A percentile compares a stretch with the other conserved stretches of the same genome.
phyloP scores from a whole-genome alignment of 2,329 filamentous ascomycete species.

The Tothia fuscella region DNA sequence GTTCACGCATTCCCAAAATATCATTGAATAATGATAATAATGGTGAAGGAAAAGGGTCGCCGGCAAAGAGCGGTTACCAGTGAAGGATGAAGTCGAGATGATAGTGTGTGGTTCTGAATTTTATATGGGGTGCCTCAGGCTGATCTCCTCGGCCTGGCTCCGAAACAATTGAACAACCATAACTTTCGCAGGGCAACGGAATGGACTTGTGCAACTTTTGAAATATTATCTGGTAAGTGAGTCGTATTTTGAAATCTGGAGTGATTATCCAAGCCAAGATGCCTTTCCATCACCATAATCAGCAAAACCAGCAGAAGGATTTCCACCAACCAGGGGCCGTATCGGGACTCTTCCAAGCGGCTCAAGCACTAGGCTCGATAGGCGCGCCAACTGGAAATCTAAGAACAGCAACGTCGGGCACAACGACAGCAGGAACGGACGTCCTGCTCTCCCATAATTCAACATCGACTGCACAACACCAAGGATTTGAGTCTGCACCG shows the following conservation, averaged over 20 bases:
- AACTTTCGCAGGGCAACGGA: not conserved
- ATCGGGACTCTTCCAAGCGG: conserved; percentile 33
- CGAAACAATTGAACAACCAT: not conserved
- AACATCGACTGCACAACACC: not conserved
- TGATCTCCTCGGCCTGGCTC: not conserved
- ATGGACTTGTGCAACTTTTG: not conserved
- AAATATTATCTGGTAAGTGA: too few relatives aligned
- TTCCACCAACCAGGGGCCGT: conserved; percentile 22
- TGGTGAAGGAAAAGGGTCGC: too few relatives aligned
- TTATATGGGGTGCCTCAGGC: not conserved
- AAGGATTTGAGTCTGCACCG: not conserved
- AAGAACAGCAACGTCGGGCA: conserved; percentile 26
- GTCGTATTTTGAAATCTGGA: too few relatives aligned
- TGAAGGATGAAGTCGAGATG: not conserved
- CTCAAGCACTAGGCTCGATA: conserved; percentile 35
- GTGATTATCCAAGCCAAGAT: not conserved
- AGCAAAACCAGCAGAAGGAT: not conserved
- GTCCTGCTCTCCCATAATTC: conserved; percentile 25
- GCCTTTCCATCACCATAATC: conserved; percentile 3
- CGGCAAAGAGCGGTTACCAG: too few relatives aligned
- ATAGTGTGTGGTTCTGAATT: not conserved
- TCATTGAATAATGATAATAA: too few relatives aligned
- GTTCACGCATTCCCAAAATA: too few relatives aligned
- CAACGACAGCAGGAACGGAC: conserved; percentile 33
- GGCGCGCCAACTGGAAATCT: conserved; percentile 32